Percentiles rank a stretch among this genome's conserved stretches.
phyloP scores from a whole-genome alignment of 2,329 filamentous ascomycete species.

The Fusarium sp. region DNA sequence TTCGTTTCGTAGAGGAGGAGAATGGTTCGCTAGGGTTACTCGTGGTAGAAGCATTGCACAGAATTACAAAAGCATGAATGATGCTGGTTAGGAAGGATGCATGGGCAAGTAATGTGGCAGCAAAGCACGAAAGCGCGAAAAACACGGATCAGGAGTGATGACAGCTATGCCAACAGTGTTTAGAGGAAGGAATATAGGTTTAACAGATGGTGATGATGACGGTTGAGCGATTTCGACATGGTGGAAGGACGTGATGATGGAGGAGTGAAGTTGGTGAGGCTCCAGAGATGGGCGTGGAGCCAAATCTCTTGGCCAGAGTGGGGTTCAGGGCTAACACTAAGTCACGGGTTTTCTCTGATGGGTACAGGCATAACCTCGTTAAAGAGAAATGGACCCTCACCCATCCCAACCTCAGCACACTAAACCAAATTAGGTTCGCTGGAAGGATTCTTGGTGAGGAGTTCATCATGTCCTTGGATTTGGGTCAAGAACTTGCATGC shows the following conservation, averaged over 20 bases:
- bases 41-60: background rate
- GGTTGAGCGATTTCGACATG: background rate
- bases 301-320: slow-evolving; percentile 28
- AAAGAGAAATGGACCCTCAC: slow-evolving; percentile 7
- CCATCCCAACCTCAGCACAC: background rate
- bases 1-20: background rate
- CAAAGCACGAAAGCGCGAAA: background rate
- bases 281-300: slow-evolving; percentile 22
- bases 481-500: background rate
- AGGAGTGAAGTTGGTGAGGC: slow-evolving; percentile 34
- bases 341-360: background rate
- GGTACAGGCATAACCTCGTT: slow-evolving; percentile 20
- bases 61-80: background rate
- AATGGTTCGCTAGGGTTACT: background rate
- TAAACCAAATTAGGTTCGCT: slow-evolving; percentile 20
- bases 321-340: slow-evolving; percentile 21
- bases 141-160: background rate
- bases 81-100: background rate
- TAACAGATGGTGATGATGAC: background rate
- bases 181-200: background rate
- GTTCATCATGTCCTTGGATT: background rate
- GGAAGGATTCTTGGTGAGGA: slow-evolving; percentile 4
- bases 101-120: background rate
- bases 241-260: slow-evolving; percentile 33
- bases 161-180: background rate